A percentile compares a stretch with the other conserved stretches of the same genome.
Conservation (phyloP, 2,329 filamentous ascomycete genomes). For the Epicoccum sorghinum region DNA sequence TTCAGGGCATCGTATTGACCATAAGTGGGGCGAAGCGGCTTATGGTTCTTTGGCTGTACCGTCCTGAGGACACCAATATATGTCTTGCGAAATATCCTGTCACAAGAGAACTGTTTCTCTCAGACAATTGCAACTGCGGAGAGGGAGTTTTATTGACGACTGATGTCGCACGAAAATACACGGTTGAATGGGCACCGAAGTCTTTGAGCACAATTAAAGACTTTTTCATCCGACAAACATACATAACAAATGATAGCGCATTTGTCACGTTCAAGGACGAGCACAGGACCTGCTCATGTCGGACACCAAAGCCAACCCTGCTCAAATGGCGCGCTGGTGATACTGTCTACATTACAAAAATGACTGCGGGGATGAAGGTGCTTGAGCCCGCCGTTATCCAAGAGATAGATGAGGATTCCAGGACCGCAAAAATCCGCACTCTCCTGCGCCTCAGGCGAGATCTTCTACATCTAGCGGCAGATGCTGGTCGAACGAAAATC, state of each 20-base stretch:
- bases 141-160: constrained; percentile 58
- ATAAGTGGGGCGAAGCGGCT: constrained; percentile 54
- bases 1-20: constrained; percentile 57
- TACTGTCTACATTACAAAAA: constrained; percentile 56
- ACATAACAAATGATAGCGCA: constrained; percentile 63
- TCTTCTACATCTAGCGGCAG: constrained; percentile 40
- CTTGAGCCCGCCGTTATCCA: constrained; percentile 69
- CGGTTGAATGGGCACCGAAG: constrained; percentile 64
- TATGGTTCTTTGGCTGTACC: constrained; percentile 76
- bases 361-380: constrained; percentile 30
- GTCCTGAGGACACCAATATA: constrained; percentile 73
- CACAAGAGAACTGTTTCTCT: constrained; percentile 76
- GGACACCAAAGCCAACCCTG: constrained; percentile 19
- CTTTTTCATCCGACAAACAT: constrained; percentile 75
- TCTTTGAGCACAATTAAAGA: constrained; percentile 50
- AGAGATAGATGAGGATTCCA: constrained; percentile 35
- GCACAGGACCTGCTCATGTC: constrained; percentile 63
- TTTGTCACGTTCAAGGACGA: constrained; percentile 64
- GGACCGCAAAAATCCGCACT: constrained; percentile 55
- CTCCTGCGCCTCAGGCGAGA: constrained; percentile 58
- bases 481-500: constrained; percentile 28
- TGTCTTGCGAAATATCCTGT: constrained; percentile 71
- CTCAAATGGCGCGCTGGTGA: constrained; percentile 3
- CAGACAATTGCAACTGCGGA: constrained; percentile 74
- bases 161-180: constrained; percentile 64